Conservation (phyloP, 2,329 filamentous ascomycete genomes). For the Elsinoe batatas region DNA sequence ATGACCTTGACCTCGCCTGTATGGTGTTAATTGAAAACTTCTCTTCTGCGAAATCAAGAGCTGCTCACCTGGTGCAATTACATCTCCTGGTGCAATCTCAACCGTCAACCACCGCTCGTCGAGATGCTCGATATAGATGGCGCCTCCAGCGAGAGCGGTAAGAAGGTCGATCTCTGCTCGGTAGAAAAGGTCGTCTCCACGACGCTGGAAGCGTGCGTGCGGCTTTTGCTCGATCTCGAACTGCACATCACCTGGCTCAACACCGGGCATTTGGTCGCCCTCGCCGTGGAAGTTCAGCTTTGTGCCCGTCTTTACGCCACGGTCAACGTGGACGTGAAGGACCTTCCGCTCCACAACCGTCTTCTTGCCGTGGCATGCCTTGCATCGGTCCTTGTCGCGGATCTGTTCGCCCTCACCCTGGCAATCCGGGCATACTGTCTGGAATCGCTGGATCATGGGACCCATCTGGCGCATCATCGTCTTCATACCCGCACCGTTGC, state of each 20-base stretch:
- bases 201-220: constrained; percentile 88
- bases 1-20: constrained; percentile 85
- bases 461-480: constrained; percentile 99
- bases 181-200: constrained; percentile 92
- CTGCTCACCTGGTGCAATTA: constrained; percentile 76
- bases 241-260: constrained; percentile 88
- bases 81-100: constrained; percentile 86
- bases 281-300: constrained; percentile 97
- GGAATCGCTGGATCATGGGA: constrained; percentile 99
- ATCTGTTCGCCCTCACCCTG: constrained; percentile 96
- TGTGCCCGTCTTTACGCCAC: constrained; percentile 83
- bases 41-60: neutral
- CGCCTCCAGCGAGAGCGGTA: constrained; percentile 85
- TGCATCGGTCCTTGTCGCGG: constrained; percentile 95
- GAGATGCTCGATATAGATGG: constrained; percentile 87
- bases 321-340: constrained; percentile 93
- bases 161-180: constrained; percentile 91
- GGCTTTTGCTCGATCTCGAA: constrained; percentile 99
- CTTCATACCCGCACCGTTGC: constrained; percentile 95
- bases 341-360: constrained; percentile 96
- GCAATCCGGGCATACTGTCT: constrained; percentile 97
- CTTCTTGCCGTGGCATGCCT: constrained; percentile 94
- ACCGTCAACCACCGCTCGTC: constrained; percentile 95
- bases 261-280: constrained; percentile 88
- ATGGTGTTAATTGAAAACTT: constrained; percentile 18